Conservation (phyloP, 257 asterid genomes). For the Solanum neorickii region DNA sequence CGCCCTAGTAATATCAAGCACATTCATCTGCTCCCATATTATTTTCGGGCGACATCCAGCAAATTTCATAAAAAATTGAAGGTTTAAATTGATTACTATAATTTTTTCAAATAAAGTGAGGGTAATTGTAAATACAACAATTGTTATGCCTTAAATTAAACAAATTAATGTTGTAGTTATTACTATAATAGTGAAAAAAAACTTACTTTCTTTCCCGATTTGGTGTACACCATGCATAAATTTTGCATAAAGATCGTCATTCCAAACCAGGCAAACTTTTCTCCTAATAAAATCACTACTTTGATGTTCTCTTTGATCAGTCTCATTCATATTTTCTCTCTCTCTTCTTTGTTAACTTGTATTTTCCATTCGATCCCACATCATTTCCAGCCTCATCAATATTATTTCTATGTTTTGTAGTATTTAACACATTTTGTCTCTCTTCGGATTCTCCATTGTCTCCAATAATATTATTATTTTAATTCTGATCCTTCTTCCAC, state of each 20-base stretch:
- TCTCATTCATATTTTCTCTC: too few species aligned
- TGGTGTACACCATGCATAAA: background rate
- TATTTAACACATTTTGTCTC: background rate
- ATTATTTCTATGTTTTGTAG: background rate
- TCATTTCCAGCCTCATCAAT: background rate
- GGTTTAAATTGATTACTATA: background rate
- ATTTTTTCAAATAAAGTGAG: background rate
- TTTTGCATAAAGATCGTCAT: background rate
- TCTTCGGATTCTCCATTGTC: background rate
- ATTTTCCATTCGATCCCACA: background rate
- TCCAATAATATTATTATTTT: background rate
- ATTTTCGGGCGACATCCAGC: conserved; percentile 8
- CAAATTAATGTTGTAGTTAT: background rate
- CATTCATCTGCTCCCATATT: conserved; percentile 8
- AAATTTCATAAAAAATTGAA: background rate
- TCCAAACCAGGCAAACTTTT: too few species aligned
- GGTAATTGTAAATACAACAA: too few species aligned
- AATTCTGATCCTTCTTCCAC: background rate
- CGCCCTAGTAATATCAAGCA: conserved; percentile 15
- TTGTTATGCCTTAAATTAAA: background rate
- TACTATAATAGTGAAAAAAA: background rate
- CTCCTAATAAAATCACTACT: too few species aligned
- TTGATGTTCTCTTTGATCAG: too few species aligned
- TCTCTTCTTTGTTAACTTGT: background rate
- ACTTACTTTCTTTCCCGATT: conserved; percentile 22